A percentile compares a stretch with the other conserved stretches of the same genome.
phyloP scores from a whole-genome alignment of 2,329 filamentous ascomycete species.

The Fusarium irregulare region DNA sequence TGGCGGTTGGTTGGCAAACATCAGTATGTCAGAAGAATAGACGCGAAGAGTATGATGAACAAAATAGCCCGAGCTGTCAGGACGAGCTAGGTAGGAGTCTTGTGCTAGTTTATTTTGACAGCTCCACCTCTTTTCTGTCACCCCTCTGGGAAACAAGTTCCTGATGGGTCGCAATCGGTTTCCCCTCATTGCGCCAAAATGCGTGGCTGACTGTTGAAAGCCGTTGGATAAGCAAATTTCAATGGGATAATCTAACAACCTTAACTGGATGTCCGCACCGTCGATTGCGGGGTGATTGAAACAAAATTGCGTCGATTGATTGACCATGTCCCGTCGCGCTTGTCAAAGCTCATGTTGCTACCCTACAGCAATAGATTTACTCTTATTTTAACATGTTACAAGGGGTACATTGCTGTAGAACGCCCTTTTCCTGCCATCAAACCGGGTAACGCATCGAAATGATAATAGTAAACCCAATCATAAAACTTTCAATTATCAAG shows the following conservation, averaged over 20 bases:
- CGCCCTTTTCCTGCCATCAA: too few relatives aligned
- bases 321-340: too few relatives aligned
- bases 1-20: accelerated
- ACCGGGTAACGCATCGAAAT: too few relatives aligned
- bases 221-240: not conserved
- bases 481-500: too few relatives aligned
- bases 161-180: not conserved
- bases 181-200: not conserved
- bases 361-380: too few relatives aligned
- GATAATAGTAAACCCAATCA: too few relatives aligned
- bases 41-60: accelerated
- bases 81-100: accelerated
- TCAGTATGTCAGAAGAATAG: not conserved
- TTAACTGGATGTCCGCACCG: not conserved
- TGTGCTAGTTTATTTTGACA: not conserved
- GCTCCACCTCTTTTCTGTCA: not conserved
- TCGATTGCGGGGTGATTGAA: not conserved
- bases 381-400: too few relatives aligned
- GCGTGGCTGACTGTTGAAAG: not conserved
- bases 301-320: too few relatives aligned
- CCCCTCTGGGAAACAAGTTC: accelerated
- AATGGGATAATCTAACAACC: not conserved
- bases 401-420: too few relatives aligned
- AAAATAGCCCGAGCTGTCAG: accelerated
- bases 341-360: too few relatives aligned